A percentile compares a stretch with the other conserved stretches of the same genome.
Evolutionary conservation across 2,329 filamentous ascomycete genomes (phyloP).

Genomic region (Cladobotryum mycophilum): DNA sequence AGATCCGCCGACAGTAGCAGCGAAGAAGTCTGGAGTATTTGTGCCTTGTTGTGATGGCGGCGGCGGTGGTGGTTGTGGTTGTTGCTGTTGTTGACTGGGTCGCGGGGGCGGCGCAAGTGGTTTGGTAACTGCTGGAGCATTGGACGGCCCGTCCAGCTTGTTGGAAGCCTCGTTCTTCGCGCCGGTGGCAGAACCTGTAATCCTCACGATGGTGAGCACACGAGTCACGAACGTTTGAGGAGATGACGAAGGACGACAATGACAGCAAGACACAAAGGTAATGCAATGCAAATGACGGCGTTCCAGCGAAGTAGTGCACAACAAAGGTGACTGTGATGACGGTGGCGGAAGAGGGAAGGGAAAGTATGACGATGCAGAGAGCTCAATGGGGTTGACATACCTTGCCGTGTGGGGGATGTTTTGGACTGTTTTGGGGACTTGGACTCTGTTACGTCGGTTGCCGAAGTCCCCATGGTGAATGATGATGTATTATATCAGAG

Average conservation of each 20-base stretch:
- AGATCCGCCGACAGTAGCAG: conserved; percentile 46
- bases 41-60: conserved; percentile 26
- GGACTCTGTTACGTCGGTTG: conserved; percentile 36
- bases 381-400: conserved; percentile 29
- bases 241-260: not conserved
- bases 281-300: conserved; percentile 1
- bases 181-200: conserved; percentile 37
- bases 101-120: conserved; percentile 67
- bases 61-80: too few species aligned
- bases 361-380: conserved; percentile 13
- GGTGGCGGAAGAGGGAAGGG: conserved; percentile 14
- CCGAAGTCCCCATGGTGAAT: conserved; percentile 44
- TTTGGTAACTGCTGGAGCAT: conserved; percentile 51
- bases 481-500: conserved; percentile 39
- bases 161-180: conserved; percentile 40
- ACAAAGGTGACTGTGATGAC: conserved; percentile 14
- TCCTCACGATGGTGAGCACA: conserved; percentile 1
- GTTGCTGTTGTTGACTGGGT: conserved; percentile 47
- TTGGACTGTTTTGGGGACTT: conserved; percentile 44
- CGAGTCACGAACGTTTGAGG: not conserved
- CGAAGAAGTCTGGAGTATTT: conserved; percentile 65
- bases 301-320: conserved; percentile 1
- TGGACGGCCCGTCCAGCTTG: conserved; percentile 45
- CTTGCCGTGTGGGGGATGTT: conserved; percentile 37
- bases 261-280: conserved; percentile 3